phyloP scores from a whole-genome alignment of 140 eudicot genomes.

The Anethum foeniculum region DNA sequence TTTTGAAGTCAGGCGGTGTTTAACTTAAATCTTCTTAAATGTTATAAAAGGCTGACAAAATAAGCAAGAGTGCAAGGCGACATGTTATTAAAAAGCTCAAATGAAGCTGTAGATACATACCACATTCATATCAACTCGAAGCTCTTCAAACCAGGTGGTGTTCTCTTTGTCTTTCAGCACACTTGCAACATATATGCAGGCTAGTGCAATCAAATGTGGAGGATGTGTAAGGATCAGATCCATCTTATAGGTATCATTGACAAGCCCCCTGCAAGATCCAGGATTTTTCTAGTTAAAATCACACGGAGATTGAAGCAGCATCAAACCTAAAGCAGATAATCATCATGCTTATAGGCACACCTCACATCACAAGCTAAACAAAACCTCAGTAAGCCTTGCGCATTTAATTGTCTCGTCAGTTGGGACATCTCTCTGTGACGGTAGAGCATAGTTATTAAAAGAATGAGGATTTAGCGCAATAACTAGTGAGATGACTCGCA shows the following conservation, averaged over 20 bases:
- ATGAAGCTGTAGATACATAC: constrained; percentile 29
- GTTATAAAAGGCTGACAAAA: not conserved
- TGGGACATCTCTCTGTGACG: not conserved
- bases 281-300: not conserved
- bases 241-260: constrained; percentile 93
- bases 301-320: not conserved
- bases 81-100: not conserved
- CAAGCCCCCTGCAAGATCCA: constrained; percentile 67
- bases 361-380: not conserved
- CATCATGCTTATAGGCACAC: not conserved
- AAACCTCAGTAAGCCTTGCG: not conserved
- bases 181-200: constrained; percentile 90
- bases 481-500: not conserved
- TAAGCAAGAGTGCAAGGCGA: not conserved
- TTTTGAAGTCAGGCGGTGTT: not conserved
- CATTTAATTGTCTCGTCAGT: not conserved
- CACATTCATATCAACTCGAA: constrained; percentile 95
- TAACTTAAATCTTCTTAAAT: not conserved
- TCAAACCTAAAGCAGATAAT: not conserved
- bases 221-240: constrained; percentile 91
- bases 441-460: not conserved
- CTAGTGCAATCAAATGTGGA: constrained; percentile 91
- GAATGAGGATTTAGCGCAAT: not conserved
- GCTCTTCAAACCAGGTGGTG: constrained; percentile 97
- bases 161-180: constrained; percentile 88